These are phyloP conservation scores for Cydonia oblonga DNA, from an alignment of 331 rosid species.

Conservation along the genomic window DNA sequence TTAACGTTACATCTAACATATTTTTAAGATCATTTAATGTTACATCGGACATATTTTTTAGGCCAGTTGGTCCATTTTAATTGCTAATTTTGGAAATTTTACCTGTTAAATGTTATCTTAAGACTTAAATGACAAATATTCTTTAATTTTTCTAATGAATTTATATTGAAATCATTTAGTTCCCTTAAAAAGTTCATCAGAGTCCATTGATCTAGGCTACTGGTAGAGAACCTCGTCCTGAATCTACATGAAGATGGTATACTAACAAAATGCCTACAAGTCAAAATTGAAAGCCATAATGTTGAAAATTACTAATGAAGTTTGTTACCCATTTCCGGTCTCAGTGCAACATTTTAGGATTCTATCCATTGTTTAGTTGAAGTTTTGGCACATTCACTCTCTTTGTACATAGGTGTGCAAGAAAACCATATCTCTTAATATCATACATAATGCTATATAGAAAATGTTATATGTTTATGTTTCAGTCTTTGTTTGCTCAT, in stretches of 20 bases:
- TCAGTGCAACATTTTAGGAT: not conserved
- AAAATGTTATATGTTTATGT: too few species aligned
- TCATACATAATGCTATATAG: not conserved
- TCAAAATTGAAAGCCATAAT: not conserved
- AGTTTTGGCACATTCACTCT: not conserved
- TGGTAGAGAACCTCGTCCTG: not conserved
- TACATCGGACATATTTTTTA: not conserved
- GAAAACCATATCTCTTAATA: not conserved
- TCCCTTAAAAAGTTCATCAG: not conserved
- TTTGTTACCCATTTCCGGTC: not conserved
- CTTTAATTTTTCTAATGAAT: not conserved
- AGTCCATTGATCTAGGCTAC: not conserved
- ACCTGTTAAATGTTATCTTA: not conserved
- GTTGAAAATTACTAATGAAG: not conserved
- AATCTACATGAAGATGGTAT: not conserved
- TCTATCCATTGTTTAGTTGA: not conserved
- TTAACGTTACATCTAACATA: not conserved
- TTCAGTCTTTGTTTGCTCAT: too few species aligned
- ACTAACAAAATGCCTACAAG: not conserved
- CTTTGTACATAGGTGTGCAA: not conserved
- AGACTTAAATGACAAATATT: not conserved
- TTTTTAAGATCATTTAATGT: not conserved
- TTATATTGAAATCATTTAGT: too few species aligned
- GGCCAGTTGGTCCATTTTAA: not conserved
- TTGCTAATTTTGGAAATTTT: not conserved